Evolutionary conservation across 2,329 filamentous ascomycete genomes (phyloP).

Genomic region (Aspergillus fumigatus): DNA sequence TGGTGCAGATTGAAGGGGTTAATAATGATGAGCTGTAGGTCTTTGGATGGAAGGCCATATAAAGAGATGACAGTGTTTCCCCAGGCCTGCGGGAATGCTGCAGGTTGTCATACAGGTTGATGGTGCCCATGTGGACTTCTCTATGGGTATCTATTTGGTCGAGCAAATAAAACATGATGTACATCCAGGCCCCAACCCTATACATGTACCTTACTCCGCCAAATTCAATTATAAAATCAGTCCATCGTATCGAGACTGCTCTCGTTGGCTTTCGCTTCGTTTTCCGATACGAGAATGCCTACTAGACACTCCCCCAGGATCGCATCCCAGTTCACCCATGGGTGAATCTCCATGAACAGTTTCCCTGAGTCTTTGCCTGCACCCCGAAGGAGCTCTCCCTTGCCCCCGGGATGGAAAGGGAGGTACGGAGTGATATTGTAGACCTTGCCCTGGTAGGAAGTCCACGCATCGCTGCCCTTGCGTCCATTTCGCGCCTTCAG

Average conservation of each 20-base stretch:
- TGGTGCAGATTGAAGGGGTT: conserved; percentile 78
- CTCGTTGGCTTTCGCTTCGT: conserved; percentile 35
- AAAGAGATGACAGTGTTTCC: conserved; percentile 7
- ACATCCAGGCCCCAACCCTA: neutral
- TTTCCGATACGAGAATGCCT: conserved; percentile 56
- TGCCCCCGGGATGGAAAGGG: conserved; percentile 81
- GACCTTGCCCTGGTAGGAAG: conserved; percentile 78
- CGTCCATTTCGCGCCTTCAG: conserved; percentile 75
- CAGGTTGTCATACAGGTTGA: neutral
- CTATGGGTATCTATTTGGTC: neutral
- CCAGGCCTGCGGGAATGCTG: neutral
- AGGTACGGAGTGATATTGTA: conserved; percentile 92
- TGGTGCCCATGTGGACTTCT: neutral
- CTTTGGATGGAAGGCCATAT: neutral
- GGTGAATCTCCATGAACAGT: conserved; percentile 61
- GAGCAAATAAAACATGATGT: neutral
- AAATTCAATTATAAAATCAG: conserved; percentile 31
- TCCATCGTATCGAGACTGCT: conserved; percentile 56
- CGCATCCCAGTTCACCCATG: conserved; percentile 66
- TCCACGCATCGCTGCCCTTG: conserved; percentile 85
- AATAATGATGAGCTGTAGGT: conserved; percentile 41
- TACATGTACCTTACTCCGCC: neutral
- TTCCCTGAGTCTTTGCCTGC: conserved; percentile 63
- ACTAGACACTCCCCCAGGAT: conserved; percentile 59
- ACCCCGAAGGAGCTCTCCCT: conserved; percentile 57